Conservation (phyloP, 2,329 filamentous ascomycete genomes). For the Venturia effusa region DNA sequence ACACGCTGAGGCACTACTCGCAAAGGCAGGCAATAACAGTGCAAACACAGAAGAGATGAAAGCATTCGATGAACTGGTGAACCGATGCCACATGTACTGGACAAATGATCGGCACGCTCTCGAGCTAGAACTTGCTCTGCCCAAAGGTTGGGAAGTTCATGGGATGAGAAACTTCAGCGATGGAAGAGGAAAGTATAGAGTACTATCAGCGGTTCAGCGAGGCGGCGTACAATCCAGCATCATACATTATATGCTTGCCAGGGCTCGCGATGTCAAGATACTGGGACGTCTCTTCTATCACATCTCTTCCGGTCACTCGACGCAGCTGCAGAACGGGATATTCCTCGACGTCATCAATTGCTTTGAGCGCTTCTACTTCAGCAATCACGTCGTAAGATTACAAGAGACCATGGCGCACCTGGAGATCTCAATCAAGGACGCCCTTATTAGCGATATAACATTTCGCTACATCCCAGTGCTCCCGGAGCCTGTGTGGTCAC, state of each 20-base stretch:
- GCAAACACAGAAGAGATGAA: neutral
- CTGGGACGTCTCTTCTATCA: neutral
- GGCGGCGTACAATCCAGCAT: neutral
- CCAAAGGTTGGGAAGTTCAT: neutral
- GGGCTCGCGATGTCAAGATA: neutral
- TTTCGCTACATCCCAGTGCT: neutral
- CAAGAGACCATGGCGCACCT: neutral
- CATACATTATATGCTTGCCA: neutral
- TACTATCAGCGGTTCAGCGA: neutral
- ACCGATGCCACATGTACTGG: neutral
- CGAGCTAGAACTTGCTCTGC: neutral
- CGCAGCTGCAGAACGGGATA: neutral
- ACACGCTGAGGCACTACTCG: neutral
- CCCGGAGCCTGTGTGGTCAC: neutral
- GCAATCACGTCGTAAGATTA: neutral
- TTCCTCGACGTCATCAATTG: neutral
- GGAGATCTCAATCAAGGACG: neutral
- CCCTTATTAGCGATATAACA: neutral
- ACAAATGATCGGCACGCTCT: neutral
- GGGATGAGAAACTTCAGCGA: neutral
- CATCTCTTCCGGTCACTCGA: neutral
- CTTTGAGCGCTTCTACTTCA: constrained; percentile 1
- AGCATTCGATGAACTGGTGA: neutral
- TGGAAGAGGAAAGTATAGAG: neutral
- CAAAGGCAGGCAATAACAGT: neutral